Evolutionary conservation across 495 filamentous ascomycete genomes (phyloP).

Genomic region (Patellaria atrata): DNA sequence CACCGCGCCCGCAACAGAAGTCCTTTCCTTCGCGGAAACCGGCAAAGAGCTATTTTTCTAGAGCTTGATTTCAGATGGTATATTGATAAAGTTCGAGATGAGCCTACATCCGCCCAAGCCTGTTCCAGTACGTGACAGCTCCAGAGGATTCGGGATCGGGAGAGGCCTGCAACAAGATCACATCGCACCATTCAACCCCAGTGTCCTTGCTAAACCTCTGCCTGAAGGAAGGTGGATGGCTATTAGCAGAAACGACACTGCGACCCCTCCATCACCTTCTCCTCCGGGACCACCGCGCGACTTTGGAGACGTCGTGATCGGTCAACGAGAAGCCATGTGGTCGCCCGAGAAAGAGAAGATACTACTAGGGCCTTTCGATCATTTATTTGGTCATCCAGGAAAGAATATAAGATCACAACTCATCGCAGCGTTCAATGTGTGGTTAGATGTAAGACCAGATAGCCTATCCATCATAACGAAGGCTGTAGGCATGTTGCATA

Average conservation of each 20-base stretch:
- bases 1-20: too few species aligned
- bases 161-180: too few species aligned
- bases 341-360: slow-evolving; percentile 39
- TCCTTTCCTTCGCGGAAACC: too few species aligned
- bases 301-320: slow-evolving; percentile 19
- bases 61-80: too few species aligned
- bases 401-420: slow-evolving; percentile 81
- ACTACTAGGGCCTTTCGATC: slow-evolving; percentile 74
- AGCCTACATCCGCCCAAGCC: too few species aligned
- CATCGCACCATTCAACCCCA: too few species aligned
- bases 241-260: slow-evolving; percentile 13
- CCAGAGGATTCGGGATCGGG: too few species aligned
- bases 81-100: too few species aligned
- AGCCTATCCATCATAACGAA: slow-evolving; percentile 70
- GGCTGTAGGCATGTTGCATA: slow-evolving; percentile 88
- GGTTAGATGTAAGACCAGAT: slow-evolving; percentile 68
- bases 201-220: neutral
- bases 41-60: too few species aligned
- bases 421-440: slow-evolving; percentile 81
- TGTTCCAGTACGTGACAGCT: too few species aligned
- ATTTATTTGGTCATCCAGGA: slow-evolving; percentile 71
- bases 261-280: slow-evolving; percentile 19
- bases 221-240: slow-evolving; percentile 1
- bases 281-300: slow-evolving; percentile 11
- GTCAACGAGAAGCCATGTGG: slow-evolving; percentile 19